Percentiles rank a stretch among this genome's conserved stretches.
phyloP scores from a whole-genome alignment of 352 stramenopile species.

The Phytopythium oedochilum region DNA sequence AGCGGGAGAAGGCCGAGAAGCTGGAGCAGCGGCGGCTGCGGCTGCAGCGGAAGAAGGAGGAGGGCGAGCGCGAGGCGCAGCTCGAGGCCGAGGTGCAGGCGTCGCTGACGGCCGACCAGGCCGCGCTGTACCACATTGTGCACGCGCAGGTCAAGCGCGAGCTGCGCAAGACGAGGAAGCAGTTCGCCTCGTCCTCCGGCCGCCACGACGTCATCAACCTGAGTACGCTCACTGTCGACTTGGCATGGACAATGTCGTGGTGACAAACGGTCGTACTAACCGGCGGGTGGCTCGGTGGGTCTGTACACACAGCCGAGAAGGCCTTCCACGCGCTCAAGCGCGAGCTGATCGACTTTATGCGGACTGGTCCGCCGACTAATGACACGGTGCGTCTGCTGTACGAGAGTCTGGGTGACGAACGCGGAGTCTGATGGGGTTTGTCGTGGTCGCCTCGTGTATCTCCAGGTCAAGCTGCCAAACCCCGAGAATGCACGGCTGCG shows the following conservation, averaged over 20 bases:
- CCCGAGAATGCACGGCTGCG: conserved; percentile 60
- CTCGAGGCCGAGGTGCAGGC: conserved; percentile 38
- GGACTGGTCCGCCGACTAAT: conserved; percentile 36
- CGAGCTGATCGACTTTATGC: conserved; percentile 59
- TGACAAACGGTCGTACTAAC: too few species aligned
- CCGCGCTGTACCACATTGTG: conserved; percentile 55
- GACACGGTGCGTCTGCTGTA: conserved; percentile 27
- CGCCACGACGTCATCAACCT: conserved; percentile 60
- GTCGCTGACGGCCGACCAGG: conserved; percentile 42
- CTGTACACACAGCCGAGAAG: conserved; percentile 29
- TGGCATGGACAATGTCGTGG: too few species aligned
- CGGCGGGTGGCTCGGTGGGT: too few species aligned
- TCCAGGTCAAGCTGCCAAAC: conserved; percentile 41
- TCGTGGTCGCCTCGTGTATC: neutral
- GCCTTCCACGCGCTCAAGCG: conserved; percentile 61
- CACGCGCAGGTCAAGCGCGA: conserved; percentile 54
- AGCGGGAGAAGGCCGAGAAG: conserved; percentile 45
- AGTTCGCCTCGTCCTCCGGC: conserved; percentile 55
- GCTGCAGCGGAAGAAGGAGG: conserved; percentile 37
- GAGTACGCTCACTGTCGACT: conserved; percentile 32
- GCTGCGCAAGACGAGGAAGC: conserved; percentile 58
- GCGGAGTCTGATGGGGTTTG: neutral
- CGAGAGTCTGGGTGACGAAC: neutral
- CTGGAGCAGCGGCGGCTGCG: conserved; percentile 38
- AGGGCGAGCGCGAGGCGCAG: conserved; percentile 30